Evolutionary conservation across 768 basidiomycete genomes (phyloP).

Genomic region (Scleroderma citrinum): DNA sequence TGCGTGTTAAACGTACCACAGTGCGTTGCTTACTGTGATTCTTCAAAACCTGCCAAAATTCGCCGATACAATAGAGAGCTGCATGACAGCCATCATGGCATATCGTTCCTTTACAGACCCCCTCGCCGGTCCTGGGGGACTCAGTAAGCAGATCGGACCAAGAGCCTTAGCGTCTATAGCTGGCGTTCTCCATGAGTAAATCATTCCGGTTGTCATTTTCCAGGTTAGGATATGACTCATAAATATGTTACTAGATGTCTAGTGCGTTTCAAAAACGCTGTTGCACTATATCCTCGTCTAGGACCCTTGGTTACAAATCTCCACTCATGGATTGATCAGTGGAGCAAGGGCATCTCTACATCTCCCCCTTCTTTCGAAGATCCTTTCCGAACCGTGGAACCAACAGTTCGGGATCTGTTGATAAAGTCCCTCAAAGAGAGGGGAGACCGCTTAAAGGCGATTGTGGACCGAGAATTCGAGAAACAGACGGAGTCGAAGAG

Average conservation of each 20-base stretch:
- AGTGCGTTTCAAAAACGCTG: constrained; percentile 52
- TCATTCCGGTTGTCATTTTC: background rate
- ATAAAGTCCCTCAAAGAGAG: constrained; percentile 24
- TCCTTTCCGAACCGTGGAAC: constrained; percentile 27
- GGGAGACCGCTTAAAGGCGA: constrained; percentile 31
- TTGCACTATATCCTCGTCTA: constrained; percentile 41
- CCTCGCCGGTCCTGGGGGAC: background rate
- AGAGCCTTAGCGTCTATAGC: constrained; percentile 43
- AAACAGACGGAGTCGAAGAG: constrained; percentile 24
- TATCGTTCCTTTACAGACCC: constrained; percentile 31
- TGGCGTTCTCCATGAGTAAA: constrained; percentile 49
- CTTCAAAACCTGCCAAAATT: constrained; percentile 42
- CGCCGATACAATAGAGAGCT: constrained; percentile 33
- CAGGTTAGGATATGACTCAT: constrained; percentile 11
- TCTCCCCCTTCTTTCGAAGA: constrained; percentile 42
- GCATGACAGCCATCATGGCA: constrained; percentile 30
- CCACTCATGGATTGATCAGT: constrained; percentile 39
- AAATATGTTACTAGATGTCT: constrained; percentile 36
- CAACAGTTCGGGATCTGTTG: constrained; percentile 34
- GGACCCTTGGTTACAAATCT: constrained; percentile 37
- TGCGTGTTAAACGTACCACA: constrained; percentile 15
- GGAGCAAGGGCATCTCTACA: constrained; percentile 37
- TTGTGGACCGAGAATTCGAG: constrained; percentile 46
- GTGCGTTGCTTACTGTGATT: constrained; percentile 41
- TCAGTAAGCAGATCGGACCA: constrained; percentile 27